Evolutionary conservation across 805 yeast species (phyloP).

Genomic region (Kurtzmaniella cleridarum): DNA sequence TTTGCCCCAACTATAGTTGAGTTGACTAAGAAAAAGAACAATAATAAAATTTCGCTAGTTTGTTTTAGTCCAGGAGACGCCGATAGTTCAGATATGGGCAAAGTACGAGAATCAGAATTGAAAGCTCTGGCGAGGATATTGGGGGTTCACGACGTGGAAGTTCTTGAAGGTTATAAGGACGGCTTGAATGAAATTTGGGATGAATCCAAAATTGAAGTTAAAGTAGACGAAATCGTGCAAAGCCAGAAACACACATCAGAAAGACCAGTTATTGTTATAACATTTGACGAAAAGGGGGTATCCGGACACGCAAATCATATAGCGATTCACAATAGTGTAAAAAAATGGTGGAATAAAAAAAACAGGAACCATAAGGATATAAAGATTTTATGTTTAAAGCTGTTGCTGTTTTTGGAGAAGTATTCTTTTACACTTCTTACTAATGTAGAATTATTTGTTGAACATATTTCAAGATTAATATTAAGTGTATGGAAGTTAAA

Average conservation of each 20-base stretch:
- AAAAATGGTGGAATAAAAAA: slow-evolving; percentile 21
- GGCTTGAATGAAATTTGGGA: slow-evolving; percentile 70
- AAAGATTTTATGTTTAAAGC: slow-evolving; percentile 24
- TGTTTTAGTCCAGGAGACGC: slow-evolving; percentile 75
- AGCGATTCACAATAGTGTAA: slow-evolving; percentile 51
- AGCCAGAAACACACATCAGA: slow-evolving; percentile 8
- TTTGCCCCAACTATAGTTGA: slow-evolving; percentile 75
- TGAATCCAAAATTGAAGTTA: slow-evolving; percentile 29
- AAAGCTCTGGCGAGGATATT: slow-evolving; percentile 46
- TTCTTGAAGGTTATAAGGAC: slow-evolving; percentile 49
- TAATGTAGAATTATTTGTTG: slow-evolving; percentile 34
- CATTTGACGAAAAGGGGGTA: slow-evolving; percentile 81
- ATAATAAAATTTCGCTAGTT: slow-evolving; percentile 51
- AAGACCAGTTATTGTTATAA: slow-evolving; percentile 42
- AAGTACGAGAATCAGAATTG: slow-evolving; percentile 56
- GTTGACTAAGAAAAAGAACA: slow-evolving; percentile 38
- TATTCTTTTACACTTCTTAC: slow-evolving; percentile 45
- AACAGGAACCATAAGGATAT: background rate
- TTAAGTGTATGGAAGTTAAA: slow-evolving; percentile 27
- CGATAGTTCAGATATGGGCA: slow-evolving; percentile 63
- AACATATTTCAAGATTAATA: slow-evolving; percentile 27
- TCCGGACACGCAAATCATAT: slow-evolving; percentile 87
- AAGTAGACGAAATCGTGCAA: slow-evolving; percentile 24
- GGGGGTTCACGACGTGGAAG: slow-evolving; percentile 40
- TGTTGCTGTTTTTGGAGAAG: slow-evolving; percentile 39